These are phyloP conservation scores for Leersia perrieri DNA, from an alignment of 176 grass and related monocot species.

Conservation along the genomic window DNA sequence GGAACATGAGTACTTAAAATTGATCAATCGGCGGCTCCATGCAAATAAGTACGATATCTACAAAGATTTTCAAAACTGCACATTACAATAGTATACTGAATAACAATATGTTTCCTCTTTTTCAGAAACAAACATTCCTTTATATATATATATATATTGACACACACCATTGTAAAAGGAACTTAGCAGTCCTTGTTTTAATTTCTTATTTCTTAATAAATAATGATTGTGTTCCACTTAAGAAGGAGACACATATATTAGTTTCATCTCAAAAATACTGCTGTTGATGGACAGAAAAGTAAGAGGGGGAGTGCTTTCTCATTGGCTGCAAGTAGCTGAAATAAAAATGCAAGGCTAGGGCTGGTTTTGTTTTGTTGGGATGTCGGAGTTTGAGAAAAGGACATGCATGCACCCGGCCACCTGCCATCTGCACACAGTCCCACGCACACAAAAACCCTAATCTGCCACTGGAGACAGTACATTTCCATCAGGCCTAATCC, in stretches of 20 bases:
- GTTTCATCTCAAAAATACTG: slow-evolving; percentile 15
- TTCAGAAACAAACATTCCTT: slow-evolving; percentile 1
- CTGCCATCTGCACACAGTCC: slow-evolving; percentile 25
- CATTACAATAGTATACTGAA: background rate
- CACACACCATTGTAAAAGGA: background rate
- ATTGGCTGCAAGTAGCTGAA: slow-evolving; percentile 22
- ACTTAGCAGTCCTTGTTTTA: background rate
- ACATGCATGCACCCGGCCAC: slow-evolving; percentile 36
- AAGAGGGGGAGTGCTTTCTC: background rate
- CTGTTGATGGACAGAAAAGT: background rate
- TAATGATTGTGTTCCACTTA: background rate
- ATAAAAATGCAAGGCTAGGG: background rate
- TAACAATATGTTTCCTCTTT: slow-evolving; percentile 4
- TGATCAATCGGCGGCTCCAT: background rate
- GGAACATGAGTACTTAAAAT: background rate
- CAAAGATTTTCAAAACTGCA: background rate
- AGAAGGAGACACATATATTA: slow-evolving; percentile 2
- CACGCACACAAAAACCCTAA: slow-evolving; percentile 52
- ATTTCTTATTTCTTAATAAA: background rate
- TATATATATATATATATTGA: background rate
- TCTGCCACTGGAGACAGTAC: slow-evolving; percentile 22
- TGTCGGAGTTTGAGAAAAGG: slow-evolving; percentile 43
- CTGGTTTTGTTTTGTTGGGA: slow-evolving; percentile 50
- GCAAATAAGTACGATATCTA: background rate
- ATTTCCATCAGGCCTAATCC: slow-evolving; percentile 18